These are phyloP conservation scores for Gilbertella persicaria DNA, from an alignment of 371 early-diverging fungal species.

Conservation along the genomic window DNA sequence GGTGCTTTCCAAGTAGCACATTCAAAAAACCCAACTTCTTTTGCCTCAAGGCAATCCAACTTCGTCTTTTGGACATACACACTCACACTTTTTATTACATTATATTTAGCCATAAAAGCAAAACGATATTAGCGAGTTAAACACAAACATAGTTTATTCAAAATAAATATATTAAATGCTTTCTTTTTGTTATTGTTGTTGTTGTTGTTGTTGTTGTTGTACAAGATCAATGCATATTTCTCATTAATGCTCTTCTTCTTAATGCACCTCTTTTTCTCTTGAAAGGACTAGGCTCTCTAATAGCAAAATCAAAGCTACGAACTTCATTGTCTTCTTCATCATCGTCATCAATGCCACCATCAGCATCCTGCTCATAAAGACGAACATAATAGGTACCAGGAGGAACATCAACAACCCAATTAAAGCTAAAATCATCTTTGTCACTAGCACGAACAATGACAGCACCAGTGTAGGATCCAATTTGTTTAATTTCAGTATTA, in stretches of 20 bases:
- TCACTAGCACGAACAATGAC: not conserved
- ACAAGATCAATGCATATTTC: too few species aligned
- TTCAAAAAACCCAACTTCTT: not conserved
- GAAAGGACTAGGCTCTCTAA: not conserved
- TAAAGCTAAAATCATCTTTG: constrained; percentile 5
- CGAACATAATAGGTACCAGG: constrained; percentile 12
- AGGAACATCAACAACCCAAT: constrained; percentile 14
- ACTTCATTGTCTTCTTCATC: constrained; percentile 14
- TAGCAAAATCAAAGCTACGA: constrained; percentile 11
- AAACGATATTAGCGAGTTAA: too few species aligned
- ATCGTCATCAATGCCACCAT: constrained; percentile 17
- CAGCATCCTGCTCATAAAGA: constrained; percentile 16
- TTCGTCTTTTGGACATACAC: not conserved
- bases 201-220: too few species aligned
- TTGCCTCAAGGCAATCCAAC: not conserved
- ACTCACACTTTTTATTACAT: too few species aligned
- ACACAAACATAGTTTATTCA: too few species aligned
- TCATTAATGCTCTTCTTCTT: not conserved
- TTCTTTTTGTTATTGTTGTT: too few species aligned
- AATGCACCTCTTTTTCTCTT: constrained; percentile 2
- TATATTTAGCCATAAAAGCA: too few species aligned
- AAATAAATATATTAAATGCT: too few species aligned
- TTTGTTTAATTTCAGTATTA: not conserved
- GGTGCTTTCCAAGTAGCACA: constrained; percentile 20
- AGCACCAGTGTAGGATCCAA: constrained; percentile 6